phyloP scores from a whole-genome alignment of 495 filamentous ascomycete genomes.

The Aspergillus heteromorphus region DNA sequence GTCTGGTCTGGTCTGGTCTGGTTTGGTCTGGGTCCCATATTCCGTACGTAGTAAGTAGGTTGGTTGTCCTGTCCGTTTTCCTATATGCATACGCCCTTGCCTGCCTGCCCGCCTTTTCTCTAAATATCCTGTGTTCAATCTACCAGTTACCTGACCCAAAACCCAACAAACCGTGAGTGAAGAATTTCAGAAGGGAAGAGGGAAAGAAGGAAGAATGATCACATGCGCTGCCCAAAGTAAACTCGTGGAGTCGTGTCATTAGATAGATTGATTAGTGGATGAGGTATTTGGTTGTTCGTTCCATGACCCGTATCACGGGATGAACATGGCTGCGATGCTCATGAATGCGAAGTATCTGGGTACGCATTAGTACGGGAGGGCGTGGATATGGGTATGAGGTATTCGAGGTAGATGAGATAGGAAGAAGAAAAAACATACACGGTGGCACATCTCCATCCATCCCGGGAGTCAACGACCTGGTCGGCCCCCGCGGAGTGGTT shows the following conservation, averaged over 20 bases:
- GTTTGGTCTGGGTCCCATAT: not conserved
- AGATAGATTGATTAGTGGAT: not conserved
- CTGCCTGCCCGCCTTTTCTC: not conserved
- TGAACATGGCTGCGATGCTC: constrained; percentile 25
- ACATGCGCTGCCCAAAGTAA: not conserved
- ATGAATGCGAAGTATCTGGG: constrained; percentile 41
- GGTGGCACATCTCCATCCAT: constrained; percentile 39
- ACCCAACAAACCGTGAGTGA: too few relatives aligned
- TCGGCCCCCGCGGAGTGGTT: constrained; percentile 34
- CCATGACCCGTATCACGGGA: not conserved
- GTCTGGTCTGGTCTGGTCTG: too few relatives aligned
- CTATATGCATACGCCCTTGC: too few relatives aligned
- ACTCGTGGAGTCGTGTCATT: not conserved
- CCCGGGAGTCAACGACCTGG: constrained; percentile 30
- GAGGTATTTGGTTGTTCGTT: not conserved
- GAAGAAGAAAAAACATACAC: constrained; percentile 23
- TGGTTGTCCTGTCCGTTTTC: not conserved
- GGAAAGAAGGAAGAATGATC: too few relatives aligned
- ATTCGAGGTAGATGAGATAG: too few relatives aligned
- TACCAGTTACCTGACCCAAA: not conserved
- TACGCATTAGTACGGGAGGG: constrained; percentile 5
- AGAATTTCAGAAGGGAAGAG: not conserved
- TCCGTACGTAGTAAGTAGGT: not conserved
- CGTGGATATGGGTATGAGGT: not conserved
- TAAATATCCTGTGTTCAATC: not conserved